Base-by-base conservation (phyloP, 306 rosid genomes). In the Vigna mungo region DNA sequence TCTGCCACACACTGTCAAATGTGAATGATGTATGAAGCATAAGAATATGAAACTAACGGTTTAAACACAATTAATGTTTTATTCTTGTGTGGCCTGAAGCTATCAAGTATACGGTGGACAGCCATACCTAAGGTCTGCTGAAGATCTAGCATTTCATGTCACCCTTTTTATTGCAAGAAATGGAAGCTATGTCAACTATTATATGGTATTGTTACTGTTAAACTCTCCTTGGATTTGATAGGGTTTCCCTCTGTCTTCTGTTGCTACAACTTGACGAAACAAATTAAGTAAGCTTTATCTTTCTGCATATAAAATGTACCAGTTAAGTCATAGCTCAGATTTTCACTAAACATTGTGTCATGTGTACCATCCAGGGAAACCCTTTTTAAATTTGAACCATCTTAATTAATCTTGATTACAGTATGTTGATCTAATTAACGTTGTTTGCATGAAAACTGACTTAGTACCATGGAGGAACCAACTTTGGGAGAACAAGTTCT, bases 381-480 rank as follows among this genome's bases (percentile, higher is more conserved):
- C 14, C 12, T 52, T 21, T 55, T 46, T 54, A 66, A 53, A 18
- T 53, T 53, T 53, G 25, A 53, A 44, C 47, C 11, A 32, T 21
- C 47, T 74, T 60, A 74, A 18, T 4, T 53, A 41, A 21, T 55
- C 62, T 18, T 11, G 32, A 52, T 43, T 44, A 44, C 4, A 27
- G 10, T 41, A 23, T 54, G 48, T 3, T 3, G 18, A 48, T 60
- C 44, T 69, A 76, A 69, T 52, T 63, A 70, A 52, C 36, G 59
- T 46, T 82, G 11, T 54, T 72, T 77, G 59, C 27, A 63, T 60
- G 67, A 18, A 78, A 78, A 81, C 7, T 81, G 49, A 63, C 15
- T 20, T 11, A 91, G 93, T 91, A 91, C 69, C 92, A 91, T 76
- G 97, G 97, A 66, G 97, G 97, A 84, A 91, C 97, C 4, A 91